These are phyloP conservation scores for Talaromyces thailandensis DNA, from an alignment of 495 filamentous ascomycete genomes.

Conservation along the genomic window DNA sequence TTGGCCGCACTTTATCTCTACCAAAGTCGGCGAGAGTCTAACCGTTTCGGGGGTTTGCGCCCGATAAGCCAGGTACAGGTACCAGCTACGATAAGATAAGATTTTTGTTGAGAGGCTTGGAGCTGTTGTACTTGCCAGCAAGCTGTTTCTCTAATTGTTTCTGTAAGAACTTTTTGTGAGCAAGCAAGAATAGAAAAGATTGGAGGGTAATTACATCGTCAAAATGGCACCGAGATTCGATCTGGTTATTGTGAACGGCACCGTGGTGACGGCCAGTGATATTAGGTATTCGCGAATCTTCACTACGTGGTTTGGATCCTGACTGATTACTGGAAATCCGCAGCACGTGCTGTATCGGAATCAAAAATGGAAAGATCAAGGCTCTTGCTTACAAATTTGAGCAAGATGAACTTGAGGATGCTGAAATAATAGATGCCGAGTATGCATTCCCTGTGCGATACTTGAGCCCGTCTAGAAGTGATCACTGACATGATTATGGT, in stretches of 20 bases:
- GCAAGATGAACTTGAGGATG: neutral
- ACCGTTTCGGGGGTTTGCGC: neutral
- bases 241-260: neutral
- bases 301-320: neutral
- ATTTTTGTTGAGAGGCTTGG: neutral
- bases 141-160: neutral
- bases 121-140: neutral
- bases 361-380: neutral
- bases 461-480: neutral
- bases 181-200: neutral
- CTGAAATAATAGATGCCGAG: neutral
- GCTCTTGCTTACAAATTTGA: neutral
- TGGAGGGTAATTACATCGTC: neutral
- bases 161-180: neutral
- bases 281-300: neutral
- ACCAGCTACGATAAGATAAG: neutral
- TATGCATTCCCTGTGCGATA: neutral
- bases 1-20: neutral
- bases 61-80: neutral
- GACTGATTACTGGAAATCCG: neutral
- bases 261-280: neutral
- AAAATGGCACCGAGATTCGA: neutral
- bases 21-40: neutral
- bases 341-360: neutral
- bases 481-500: slow-evolving; percentile 11